Conservation (phyloP, 192 early-diverging fungal genomes). For the Funneliformis geosporum region DNA sequence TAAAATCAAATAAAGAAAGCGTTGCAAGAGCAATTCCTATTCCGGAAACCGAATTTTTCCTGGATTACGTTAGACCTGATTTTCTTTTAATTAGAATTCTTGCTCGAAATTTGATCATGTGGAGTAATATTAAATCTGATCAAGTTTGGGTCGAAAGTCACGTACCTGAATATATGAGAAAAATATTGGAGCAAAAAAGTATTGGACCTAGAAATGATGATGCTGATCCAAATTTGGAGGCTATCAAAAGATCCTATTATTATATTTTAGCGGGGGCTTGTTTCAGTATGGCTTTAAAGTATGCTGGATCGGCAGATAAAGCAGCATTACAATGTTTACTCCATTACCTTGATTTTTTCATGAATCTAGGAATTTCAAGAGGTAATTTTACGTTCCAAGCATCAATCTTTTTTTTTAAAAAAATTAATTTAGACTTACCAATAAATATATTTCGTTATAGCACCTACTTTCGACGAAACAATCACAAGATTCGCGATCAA, state of each 20-base stretch:
- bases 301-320: conserved; percentile 60
- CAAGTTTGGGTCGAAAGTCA: conserved; percentile 65
- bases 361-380: conserved; percentile 36
- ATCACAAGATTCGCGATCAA: conserved; percentile 64
- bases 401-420: conserved; percentile 10
- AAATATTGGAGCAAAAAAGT: conserved; percentile 21
- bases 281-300: conserved; percentile 68
- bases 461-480: conserved; percentile 55
- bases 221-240: conserved; percentile 41
- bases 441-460: conserved; percentile 35
- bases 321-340: conserved; percentile 53
- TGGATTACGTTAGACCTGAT: conserved; percentile 77
- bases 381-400: conserved; percentile 38
- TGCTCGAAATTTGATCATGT: conserved; percentile 74
- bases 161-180: conserved; percentile 61
- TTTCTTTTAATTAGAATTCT: conserved; percentile 69
- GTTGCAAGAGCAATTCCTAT: conserved; percentile 68
- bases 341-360: conserved; percentile 56
- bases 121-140: conserved; percentile 64
- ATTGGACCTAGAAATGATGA: conserved; percentile 18
- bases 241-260: conserved; percentile 62
- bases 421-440: background rate
- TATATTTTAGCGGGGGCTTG: conserved; percentile 67
- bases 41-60: conserved; percentile 53
- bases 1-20: conserved; percentile 72